Percentiles rank a stretch among this genome's conserved stretches.
These are phyloP conservation scores for Ulmus americana DNA, from an alignment of 331 rosid genomes.

Conservation along the genomic window DNA sequence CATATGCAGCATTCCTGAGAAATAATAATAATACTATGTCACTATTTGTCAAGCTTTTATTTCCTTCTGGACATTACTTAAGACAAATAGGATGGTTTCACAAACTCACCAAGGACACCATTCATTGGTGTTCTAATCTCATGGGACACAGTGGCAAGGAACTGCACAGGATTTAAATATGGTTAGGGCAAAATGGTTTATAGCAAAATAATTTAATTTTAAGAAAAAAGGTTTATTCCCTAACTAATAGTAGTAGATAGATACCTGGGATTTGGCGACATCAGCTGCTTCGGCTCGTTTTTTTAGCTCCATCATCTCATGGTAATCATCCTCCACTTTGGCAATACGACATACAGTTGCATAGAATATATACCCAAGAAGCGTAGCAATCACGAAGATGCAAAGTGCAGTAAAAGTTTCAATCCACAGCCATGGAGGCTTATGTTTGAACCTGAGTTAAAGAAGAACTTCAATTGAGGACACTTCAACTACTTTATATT, in stretches of 20 bases:
- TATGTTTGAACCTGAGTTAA: conserved; percentile 75
- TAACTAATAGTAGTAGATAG: conserved; percentile 18
- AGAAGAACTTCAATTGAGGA: conserved; percentile 15
- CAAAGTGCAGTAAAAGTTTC: conserved; percentile 65
- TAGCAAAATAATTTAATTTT: conserved; percentile 2
- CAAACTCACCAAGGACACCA: conserved; percentile 80
- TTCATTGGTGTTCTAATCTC: conserved; percentile 97
- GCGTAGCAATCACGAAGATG: conserved; percentile 63
- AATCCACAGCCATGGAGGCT: conserved; percentile 77
- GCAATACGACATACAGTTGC: conserved; percentile 78
- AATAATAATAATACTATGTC: conserved; percentile 21
- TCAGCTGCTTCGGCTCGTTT: conserved; percentile 89
- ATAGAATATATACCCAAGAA: conserved; percentile 59
- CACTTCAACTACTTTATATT: background rate
- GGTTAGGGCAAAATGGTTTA: conserved; percentile 20
- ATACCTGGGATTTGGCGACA: conserved; percentile 86
- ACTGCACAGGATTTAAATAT: conserved; percentile 40
- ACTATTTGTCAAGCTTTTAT: conserved; percentile 12
- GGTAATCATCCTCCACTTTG: conserved; percentile 75
- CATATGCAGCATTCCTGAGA: conserved; percentile 90
- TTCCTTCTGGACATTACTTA: background rate
- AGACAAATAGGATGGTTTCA: conserved; percentile 2
- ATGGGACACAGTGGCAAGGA: conserved; percentile 89
- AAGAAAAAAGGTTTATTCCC: conserved; percentile 7
- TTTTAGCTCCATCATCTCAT: conserved; percentile 62